Base-by-base conservation (phyloP, 352 stramenopile genomes). In the Pythium rishiriense region DNA sequence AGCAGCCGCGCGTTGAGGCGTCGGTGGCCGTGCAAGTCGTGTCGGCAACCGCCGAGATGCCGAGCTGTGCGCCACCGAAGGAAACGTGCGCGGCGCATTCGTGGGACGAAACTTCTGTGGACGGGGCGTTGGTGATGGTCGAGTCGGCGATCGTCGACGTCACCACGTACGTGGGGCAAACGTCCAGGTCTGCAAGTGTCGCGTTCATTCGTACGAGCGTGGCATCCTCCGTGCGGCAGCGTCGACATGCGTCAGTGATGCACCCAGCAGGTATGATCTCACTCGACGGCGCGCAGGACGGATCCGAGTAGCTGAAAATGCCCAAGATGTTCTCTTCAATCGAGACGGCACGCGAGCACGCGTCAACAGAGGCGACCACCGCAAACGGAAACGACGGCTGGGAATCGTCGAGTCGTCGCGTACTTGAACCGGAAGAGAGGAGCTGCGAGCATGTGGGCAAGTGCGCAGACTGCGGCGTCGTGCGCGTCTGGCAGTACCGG, bases 401-500 rank as follows among this genome's bases (percentile, higher is more conserved):
- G 15, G 51, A n/a, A 14, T 59, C 35, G 1, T 53, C 37, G 22
- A 58, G 37, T 21, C 28, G 24, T 4, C 24, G 35, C 17, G 52
- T 45, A 0, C 21, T 24, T 1, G 19, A 21, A 1, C 22, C 19
- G 4, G 42, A 15, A 6, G 48, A 41, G 8, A 58, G 10, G 3
- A 63, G 62, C 14, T 47, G 24, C 11, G 62, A 39, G 49, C 64
- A 75, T 54, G 50, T 53, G 29, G 29, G 26, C 46, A 57, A 45
- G 31, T 67, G 63, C 14, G 15, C 55, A 5, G 41, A 75, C 46
- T 50, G 60, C 10, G 10, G 3, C 11, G 64, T 70, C 49, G 31
- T 39, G 19, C 60, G 45, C 29, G 28, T 64, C 56, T 63, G 73
- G 61, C 71, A 78, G 66, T 66, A 78, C 5, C 68, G 68, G 33